Percentiles rank a stretch among this genome's conserved stretches.
These are phyloP conservation scores for Intubia oerlemansii DNA, from an alignment of 2,329 filamentous ascomycete genomes.

Conservation along the genomic window DNA sequence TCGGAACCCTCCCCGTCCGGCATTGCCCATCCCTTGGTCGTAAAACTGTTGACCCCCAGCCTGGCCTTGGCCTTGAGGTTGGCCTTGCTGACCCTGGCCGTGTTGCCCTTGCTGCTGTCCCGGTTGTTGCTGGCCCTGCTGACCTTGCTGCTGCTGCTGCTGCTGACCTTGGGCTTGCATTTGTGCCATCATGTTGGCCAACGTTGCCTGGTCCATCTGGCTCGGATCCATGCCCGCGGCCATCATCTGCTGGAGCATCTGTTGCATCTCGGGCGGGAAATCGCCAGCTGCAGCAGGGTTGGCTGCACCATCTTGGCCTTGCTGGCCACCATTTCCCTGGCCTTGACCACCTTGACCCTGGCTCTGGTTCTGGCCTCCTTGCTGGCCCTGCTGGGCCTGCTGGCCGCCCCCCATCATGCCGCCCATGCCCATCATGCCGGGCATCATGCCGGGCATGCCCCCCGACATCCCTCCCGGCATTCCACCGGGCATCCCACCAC, in stretches of 20 bases:
- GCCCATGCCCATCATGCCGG: slow-evolving; percentile 26
- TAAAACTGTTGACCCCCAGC: no score
- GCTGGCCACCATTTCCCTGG: not conserved
- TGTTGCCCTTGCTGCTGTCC: no score
- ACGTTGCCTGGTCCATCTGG: slow-evolving; percentile 40
- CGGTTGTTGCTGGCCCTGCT: no score
- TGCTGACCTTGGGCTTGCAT: no score
- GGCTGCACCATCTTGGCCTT: no score
- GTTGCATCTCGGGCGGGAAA: slow-evolving; percentile 41
- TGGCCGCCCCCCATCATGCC: not conserved
- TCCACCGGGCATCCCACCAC: slow-evolving; percentile 1
- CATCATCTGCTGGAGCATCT: slow-evolving; percentile 53
- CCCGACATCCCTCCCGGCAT: slow-evolving; percentile 8
- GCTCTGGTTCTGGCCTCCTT: not conserved
- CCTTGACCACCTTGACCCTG: no score
- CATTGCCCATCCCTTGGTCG: no score
- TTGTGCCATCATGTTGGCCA: slow-evolving; percentile 36
- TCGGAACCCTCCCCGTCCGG: no score
- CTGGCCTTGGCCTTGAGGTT: no score
- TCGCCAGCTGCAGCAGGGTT: no score
- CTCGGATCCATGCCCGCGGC: slow-evolving; percentile 40
- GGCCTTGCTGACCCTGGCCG: no score
- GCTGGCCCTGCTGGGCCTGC: not conserved
- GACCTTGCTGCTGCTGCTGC: no score
- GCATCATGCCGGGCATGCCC: not conserved